Base-by-base conservation (phyloP, 805 yeast species). In the Ogataea philodendri region DNA sequence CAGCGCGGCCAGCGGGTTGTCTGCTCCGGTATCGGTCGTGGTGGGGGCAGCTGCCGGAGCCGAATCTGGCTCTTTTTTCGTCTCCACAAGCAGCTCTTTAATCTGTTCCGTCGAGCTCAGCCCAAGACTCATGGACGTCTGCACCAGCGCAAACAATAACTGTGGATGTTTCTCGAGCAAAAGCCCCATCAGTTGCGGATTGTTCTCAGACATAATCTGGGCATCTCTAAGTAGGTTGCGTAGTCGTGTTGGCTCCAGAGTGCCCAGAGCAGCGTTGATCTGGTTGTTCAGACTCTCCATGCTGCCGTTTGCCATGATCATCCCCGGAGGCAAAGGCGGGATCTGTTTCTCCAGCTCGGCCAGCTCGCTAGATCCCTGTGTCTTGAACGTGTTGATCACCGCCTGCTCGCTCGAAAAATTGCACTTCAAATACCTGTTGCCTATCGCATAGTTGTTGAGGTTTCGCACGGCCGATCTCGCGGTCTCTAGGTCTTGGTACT, bases 391-490 rank as follows among this genome's bases (percentile, higher is more conserved):
- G 31, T 48, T 48, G 10, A 39, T 30, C 15, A 52, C 44, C 31
- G 67, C 55, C 21, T 65, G 61, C 33, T 81, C 84, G 40, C 72
- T 72, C 9, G 86, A 74, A 54, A 78, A 83, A 21, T 86, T 83
- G 51, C 96, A 93, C 45, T 81, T 76, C 32, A 90, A 60, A 24
- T 64, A 69, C 45, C 96, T 64, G 28, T 72, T 73, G 1, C 95
- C 95, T 37, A 86, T 75, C 26, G 74, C 70, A 60, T 81, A 82
- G 45, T 85, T 83, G 59, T 85, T 84, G 45, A 90, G 65, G 62
- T 90, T 90, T 44, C 97, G 67, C 17, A 88, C 95, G 0, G 97
- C 97, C 13, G 90, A 79, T 2, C 85, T 78, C 5, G 96, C 96
- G 0, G 96, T 84, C 49, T 85, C 95, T 9, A 74, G 65, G 57